A percentile compares a stretch with the other conserved stretches of the same genome.
Conservation (phyloP, 164 flowering plant genomes). For the Berberis thunbergii region DNA sequence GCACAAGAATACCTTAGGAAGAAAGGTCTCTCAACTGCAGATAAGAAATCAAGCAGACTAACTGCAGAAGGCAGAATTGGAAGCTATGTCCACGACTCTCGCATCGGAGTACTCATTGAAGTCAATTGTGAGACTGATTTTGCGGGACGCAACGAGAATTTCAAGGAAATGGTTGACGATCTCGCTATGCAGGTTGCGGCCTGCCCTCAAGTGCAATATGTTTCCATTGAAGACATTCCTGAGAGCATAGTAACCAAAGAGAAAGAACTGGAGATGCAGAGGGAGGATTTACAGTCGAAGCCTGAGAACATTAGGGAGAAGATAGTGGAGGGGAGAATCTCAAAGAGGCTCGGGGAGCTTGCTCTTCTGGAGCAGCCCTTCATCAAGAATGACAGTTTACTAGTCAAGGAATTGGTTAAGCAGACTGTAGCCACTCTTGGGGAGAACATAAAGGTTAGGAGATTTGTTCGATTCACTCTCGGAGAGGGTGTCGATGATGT, state of each 20-base stretch:
- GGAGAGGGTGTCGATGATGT: constrained; percentile 45
- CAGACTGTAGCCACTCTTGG: constrained; percentile 93
- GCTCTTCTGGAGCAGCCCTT: constrained; percentile 87
- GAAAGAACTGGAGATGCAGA: constrained; percentile 87
- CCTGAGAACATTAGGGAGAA: constrained; percentile 91
- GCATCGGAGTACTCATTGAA: constrained; percentile 92
- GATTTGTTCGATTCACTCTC: constrained; percentile 78
- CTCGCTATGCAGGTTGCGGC: constrained; percentile 98
- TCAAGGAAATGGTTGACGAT: constrained; percentile 88
- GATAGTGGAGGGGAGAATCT: constrained; percentile 83
- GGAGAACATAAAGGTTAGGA: constrained; percentile 80
- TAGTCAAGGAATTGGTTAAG: constrained; percentile 89
- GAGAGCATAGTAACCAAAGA: constrained; percentile 50
- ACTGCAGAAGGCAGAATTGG: constrained; percentile 98
- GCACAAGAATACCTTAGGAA: constrained; percentile 93
- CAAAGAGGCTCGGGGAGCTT: constrained; percentile 93
- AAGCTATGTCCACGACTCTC: constrained; percentile 84
- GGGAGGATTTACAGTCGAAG: constrained; percentile 80
- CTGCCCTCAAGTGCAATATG: constrained; percentile 72
- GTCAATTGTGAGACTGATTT: constrained; percentile 98
- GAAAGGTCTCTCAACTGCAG: constrained; percentile 92
- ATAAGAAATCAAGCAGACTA: constrained; percentile 85
- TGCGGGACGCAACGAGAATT: constrained; percentile 79
- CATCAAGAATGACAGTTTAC: constrained; percentile 64
- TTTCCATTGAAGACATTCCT: constrained; percentile 74